A percentile compares a stretch with the other conserved stretches of the same genome.
These are phyloP conservation scores for Amauroascus niger DNA, from an alignment of 2,329 filamentous ascomycete species.

Conservation along the genomic window DNA sequence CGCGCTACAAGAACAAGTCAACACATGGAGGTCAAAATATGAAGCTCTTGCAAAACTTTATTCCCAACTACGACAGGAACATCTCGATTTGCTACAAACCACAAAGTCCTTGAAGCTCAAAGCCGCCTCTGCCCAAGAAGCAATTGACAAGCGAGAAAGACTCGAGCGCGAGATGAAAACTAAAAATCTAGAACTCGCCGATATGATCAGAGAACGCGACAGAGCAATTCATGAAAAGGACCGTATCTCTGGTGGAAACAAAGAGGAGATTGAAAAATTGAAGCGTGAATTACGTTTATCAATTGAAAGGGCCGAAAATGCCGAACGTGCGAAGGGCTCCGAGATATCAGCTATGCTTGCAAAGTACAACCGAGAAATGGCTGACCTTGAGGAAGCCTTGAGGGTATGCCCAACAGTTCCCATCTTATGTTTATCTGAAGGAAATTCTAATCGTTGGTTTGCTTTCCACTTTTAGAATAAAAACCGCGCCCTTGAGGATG, in stretches of 20 bases:
- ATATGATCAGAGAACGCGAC: conserved; percentile 97
- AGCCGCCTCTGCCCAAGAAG: conserved; percentile 92
- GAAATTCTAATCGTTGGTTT: conserved; percentile 17
- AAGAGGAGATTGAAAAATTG: conserved; percentile 88
- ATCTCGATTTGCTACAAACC: conserved; percentile 87
- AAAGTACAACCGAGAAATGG: conserved; percentile 95
- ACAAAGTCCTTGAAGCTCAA: conserved; percentile 95
- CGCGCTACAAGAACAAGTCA: conserved; percentile 89
- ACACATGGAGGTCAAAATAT: conserved; percentile 95
- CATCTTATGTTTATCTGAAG: neutral
- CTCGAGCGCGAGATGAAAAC: conserved; percentile 96
- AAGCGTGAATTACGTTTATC: conserved; percentile 90
- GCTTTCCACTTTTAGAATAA: conserved; percentile 55
- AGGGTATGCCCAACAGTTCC: conserved; percentile 31
- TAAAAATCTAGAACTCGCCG: conserved; percentile 95
- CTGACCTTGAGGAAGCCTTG: conserved; percentile 87
- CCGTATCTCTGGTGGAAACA: conserved; percentile 70
- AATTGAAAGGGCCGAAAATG: conserved; percentile 79
- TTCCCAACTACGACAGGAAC: conserved; percentile 88
- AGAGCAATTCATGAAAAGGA: conserved; percentile 90
- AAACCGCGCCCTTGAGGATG: conserved; percentile 74
- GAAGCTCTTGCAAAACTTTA: conserved; percentile 94
- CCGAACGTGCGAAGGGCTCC: conserved; percentile 85
- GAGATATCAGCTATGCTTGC: conserved; percentile 90
- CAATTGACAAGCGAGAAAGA: conserved; percentile 88